Conservation (phyloP, 31 red algal genomes). For the Odonthalia washingtoniensis region DNA sequence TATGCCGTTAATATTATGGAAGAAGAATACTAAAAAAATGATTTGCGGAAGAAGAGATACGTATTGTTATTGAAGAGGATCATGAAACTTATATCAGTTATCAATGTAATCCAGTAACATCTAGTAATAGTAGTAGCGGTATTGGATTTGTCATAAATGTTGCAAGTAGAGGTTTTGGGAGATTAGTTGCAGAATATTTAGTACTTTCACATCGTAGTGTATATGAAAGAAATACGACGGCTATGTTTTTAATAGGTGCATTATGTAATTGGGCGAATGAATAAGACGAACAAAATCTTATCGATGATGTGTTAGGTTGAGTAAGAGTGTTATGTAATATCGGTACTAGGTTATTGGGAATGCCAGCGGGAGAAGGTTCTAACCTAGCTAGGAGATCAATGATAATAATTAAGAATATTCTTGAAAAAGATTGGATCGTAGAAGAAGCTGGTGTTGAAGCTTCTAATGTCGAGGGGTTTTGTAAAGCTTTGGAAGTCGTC, state of each 20-base stretch:
- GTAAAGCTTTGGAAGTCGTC: neutral
- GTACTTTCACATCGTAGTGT: neutral
- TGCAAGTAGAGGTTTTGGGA: no score
- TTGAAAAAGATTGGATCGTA: neutral
- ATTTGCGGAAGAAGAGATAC: neutral
- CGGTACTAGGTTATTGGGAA: neutral
- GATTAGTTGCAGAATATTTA: no score
- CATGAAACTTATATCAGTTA: no score
- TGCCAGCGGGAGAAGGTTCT: neutral
- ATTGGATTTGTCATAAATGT: no score
- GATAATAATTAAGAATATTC: neutral
- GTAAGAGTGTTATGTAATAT: no score
- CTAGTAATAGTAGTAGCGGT: no score
- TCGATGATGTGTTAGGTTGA: neutral
- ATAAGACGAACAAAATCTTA: neutral
- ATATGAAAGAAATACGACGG: no score
- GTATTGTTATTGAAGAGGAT: conserved; percentile 3
- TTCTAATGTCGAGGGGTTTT: neutral
- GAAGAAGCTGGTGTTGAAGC: neutral
- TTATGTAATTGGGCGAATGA: neutral
- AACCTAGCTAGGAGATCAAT: neutral
- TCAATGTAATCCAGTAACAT: no score
- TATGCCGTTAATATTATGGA: conserved; percentile 52
- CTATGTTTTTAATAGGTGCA: neutral
- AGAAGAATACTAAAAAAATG: conserved; percentile 18